A percentile compares a stretch with the other conserved stretches of the same genome.
Conservation (phyloP, 2,329 filamentous ascomycete species). For the Sordariomycetes sp. region DNA sequence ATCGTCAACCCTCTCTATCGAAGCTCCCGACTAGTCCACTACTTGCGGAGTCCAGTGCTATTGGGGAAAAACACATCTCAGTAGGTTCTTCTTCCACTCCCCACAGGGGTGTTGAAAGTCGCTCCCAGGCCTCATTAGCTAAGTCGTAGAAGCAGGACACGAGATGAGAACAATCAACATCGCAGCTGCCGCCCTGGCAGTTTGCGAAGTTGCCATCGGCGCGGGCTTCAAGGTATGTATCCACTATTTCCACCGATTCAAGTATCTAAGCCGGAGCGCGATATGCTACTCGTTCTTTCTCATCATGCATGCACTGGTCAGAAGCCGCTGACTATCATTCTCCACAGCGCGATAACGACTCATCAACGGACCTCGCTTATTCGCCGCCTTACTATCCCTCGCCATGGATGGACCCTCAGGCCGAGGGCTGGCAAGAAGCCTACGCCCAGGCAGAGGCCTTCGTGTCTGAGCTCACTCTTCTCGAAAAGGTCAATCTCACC, state of each 20-base stretch:
- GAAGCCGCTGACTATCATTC: background rate
- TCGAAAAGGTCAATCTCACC: constrained; percentile 90
- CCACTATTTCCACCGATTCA: background rate
- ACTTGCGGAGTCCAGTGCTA: too few species aligned
- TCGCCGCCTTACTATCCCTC: constrained; percentile 65
- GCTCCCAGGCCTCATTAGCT: too few species aligned
- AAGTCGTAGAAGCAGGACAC: too few species aligned
- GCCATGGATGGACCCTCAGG: constrained; percentile 72
- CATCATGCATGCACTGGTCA: background rate
- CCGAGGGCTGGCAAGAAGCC: constrained; percentile 60
- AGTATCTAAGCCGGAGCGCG: background rate
- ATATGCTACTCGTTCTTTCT: background rate
- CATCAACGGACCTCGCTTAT: constrained; percentile 15
- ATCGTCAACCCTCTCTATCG: too few species aligned
- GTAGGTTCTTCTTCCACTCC: too few species aligned
- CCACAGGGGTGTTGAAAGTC: too few species aligned
- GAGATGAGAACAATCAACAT: background rate
- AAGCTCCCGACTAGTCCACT: too few species aligned
- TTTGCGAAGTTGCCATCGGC: background rate
- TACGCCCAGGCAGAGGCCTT: constrained; percentile 66
- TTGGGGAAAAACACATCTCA: too few species aligned
- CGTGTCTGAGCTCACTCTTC: constrained; percentile 68
- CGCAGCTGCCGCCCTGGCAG: background rate
- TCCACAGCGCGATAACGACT: background rate
- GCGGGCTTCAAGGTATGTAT: background rate